Percentiles rank a stretch among this genome's conserved stretches.
Evolutionary conservation across 208 protist species (phyloP).

Genomic region (Leishmania gerbilli): DNA sequence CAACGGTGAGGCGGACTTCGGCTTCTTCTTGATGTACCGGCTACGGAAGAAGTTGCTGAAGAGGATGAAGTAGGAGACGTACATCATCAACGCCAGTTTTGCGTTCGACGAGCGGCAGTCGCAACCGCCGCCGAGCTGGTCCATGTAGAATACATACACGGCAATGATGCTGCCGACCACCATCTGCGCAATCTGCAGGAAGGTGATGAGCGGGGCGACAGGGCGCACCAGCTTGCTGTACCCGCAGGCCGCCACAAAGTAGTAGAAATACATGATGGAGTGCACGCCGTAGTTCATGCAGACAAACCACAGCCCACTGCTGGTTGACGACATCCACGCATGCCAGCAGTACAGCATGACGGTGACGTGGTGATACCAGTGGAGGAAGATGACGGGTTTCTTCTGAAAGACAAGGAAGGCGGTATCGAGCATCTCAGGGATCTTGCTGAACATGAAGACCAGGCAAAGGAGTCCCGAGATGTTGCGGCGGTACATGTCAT

Average conservation of each 20-base stretch:
- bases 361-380: slow-evolving; percentile 92
- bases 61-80: slow-evolving; percentile 83
- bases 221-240: slow-evolving; percentile 42
- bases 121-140: slow-evolving; percentile 42
- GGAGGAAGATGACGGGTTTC: slow-evolving; percentile 81
- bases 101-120: slow-evolving; percentile 46
- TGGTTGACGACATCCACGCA: slow-evolving; percentile 37
- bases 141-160: slow-evolving; percentile 40
- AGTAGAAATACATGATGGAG: slow-evolving; percentile 95
- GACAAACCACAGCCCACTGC: slow-evolving; percentile 72
- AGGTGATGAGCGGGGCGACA: slow-evolving; percentile 77
- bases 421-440: slow-evolving; percentile 81
- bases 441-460: slow-evolving; percentile 72
- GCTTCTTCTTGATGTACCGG: slow-evolving; percentile 42
- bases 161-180: slow-evolving; percentile 74
- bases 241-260: slow-evolving; percentile 64
- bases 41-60: slow-evolving; percentile 81
- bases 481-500: slow-evolving; percentile 43
- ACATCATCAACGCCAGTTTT: slow-evolving; percentile 75
- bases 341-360: slow-evolving; percentile 91
- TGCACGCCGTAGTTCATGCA: slow-evolving; percentile 93
- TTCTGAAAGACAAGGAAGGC: slow-evolving; percentile 73
- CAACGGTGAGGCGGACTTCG: slow-evolving; percentile 19
- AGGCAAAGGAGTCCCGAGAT: slow-evolving; percentile 51
- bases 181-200: slow-evolving; percentile 89